These are phyloP conservation scores for Fusarium neocosmosporiellum DNA, from an alignment of 2,329 filamentous ascomycete genomes.

Conservation along the genomic window DNA sequence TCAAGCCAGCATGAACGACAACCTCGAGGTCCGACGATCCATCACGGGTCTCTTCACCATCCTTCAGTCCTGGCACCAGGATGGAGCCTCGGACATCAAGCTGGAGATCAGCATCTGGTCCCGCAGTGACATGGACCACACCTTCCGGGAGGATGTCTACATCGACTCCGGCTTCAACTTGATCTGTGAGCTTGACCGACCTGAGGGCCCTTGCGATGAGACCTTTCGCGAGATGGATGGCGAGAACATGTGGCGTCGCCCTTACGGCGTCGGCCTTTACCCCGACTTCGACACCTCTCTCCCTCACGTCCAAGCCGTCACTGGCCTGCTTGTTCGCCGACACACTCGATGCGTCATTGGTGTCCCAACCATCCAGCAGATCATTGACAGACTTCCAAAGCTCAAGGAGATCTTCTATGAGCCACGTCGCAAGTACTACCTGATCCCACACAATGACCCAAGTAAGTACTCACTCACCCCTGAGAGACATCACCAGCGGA, in stretches of 20 bases:
- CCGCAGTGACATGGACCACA: neutral
- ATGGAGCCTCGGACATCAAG: neutral
- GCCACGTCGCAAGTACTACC: neutral
- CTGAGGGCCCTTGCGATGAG: neutral
- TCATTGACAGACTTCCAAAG: neutral
- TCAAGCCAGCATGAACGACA: neutral
- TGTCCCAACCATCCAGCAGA: neutral
- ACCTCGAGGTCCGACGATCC: neutral
- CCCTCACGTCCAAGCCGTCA: neutral
- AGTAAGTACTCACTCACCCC: neutral
- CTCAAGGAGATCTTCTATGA: neutral
- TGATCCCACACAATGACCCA: neutral
- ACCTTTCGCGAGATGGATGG: neutral
- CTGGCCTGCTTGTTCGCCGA: slow-evolving; percentile 1
- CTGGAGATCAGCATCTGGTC: slow-evolving; percentile 5
- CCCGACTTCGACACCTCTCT: neutral
- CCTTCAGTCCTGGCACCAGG: neutral
- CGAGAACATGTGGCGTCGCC: neutral
- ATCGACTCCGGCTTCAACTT: neutral
- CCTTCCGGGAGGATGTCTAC: neutral
- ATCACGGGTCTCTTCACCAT: neutral
- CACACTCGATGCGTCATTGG: neutral
- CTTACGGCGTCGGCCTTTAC: neutral
- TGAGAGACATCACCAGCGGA: neutral
- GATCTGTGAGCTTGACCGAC: neutral